A percentile compares a stretch with the other conserved stretches of the same genome.
Conservation (phyloP, 106 monocot species). For the Apostasia shenzhenica region DNA sequence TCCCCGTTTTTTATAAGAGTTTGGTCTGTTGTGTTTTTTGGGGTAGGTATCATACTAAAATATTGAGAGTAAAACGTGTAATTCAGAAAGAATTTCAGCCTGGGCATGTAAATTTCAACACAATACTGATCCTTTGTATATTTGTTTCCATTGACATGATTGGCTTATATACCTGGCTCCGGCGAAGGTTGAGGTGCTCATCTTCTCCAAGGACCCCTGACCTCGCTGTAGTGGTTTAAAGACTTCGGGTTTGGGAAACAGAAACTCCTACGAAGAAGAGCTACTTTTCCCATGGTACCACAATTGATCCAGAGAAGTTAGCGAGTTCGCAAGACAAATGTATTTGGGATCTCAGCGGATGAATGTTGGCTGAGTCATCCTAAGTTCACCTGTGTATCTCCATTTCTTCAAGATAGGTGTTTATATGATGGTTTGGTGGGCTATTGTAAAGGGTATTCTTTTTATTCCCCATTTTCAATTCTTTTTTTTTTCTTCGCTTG, state of each 20-base stretch:
- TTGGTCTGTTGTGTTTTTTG: too few relatives aligned
- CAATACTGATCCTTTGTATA: neutral
- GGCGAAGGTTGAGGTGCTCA: slow-evolving; percentile 4
- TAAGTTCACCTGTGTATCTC: slow-evolving; percentile 17
- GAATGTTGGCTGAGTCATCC: slow-evolving; percentile 3
- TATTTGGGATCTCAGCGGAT: slow-evolving; percentile 5
- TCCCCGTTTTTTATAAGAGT: neutral
- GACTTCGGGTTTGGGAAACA: slow-evolving; percentile 2
- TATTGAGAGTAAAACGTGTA: too few relatives aligned
- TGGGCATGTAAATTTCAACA: too few relatives aligned
- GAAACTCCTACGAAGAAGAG: slow-evolving; percentile 1
- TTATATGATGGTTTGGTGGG: slow-evolving; percentile 12
- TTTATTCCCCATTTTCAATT: neutral
- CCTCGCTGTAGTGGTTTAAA: neutral
- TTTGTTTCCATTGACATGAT: neutral
- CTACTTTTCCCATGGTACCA: neutral
- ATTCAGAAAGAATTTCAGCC: too few relatives aligned
- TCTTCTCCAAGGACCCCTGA: slow-evolving; percentile 1
- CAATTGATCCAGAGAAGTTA: neutral
- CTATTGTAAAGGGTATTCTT: slow-evolving; percentile 18
- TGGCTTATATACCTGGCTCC: slow-evolving; percentile 2
- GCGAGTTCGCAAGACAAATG: neutral
- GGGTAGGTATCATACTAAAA: too few relatives aligned
- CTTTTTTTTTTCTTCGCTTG: neutral
- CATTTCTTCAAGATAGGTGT: slow-evolving; percentile 16